phyloP scores from a whole-genome alignment of 768 basidiomycete genomes.

The Gloeopeniophorella convolvens region DNA sequence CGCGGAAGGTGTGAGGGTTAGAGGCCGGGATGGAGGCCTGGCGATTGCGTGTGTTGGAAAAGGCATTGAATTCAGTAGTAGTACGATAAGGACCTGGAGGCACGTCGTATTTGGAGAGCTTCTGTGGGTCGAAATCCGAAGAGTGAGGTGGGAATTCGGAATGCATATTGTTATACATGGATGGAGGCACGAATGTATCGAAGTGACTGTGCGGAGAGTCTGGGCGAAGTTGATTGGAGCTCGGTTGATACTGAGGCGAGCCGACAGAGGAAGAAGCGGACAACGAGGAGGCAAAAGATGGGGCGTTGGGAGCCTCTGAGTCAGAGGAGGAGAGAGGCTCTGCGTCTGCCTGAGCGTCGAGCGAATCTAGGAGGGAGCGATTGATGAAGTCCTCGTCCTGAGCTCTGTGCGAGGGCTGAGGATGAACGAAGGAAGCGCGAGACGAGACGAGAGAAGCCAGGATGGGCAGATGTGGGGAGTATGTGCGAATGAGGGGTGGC shows the following conservation, averaged over 20 bases:
- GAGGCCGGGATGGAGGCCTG: conserved; percentile 16
- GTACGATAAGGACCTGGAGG: conserved; percentile 21
- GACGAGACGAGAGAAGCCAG: conserved; percentile 31
- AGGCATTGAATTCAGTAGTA: conserved; percentile 21
- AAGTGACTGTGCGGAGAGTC: conserved; percentile 47
- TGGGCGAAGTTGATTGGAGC: conserved; percentile 44
- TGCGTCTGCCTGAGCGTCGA: conserved; percentile 79
- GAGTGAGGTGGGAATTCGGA: conserved; percentile 11
- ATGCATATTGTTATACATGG: conserved; percentile 27
- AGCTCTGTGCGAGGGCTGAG: conserved; percentile 23
- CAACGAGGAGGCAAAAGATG: conserved; percentile 41
- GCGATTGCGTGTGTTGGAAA: conserved; percentile 18
- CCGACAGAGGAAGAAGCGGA: conserved; percentile 45
- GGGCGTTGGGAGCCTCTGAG: conserved; percentile 38
- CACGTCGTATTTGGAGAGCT: conserved; percentile 18
- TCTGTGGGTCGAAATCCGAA: conserved; percentile 19
- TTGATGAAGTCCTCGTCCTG: conserved; percentile 80
- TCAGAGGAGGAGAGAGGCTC: conserved; percentile 56
- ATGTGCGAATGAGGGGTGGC: conserved; percentile 20
- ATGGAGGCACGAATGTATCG: conserved; percentile 29
- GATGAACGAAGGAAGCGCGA: conserved; percentile 27
- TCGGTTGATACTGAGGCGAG: conserved; percentile 46
- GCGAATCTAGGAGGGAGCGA: conserved; percentile 73
- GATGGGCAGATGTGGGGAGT: conserved; percentile 24
- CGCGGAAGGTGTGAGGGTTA: conserved; percentile 19